Percentiles rank a stretch among this genome's conserved stretches.
These are phyloP conservation scores for Talaromyces sp. DNA, from an alignment of 2,329 filamentous ascomycete species.

Conservation along the genomic window DNA sequence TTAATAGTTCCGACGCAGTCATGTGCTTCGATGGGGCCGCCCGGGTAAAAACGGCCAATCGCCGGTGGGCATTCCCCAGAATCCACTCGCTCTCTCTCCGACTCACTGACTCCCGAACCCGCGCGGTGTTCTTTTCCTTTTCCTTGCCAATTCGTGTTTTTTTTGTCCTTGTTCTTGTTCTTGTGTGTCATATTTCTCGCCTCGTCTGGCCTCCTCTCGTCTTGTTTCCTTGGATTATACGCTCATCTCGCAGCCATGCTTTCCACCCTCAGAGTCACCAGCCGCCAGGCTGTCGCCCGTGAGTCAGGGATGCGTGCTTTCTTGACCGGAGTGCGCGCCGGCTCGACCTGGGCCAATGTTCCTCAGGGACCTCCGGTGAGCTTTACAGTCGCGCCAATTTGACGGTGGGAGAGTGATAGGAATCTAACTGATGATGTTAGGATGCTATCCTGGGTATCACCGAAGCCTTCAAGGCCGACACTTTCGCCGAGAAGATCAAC, in stretches of 20 bases:
- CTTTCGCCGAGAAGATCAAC: conserved; percentile 94
- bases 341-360: conserved; percentile 85
- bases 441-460: conserved; percentile 61
- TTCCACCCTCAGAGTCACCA: conserved; percentile 41
- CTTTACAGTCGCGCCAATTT: conserved; percentile 17
- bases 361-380: conserved; percentile 90
- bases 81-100: background rate
- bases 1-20: no score
- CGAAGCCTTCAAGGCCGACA: conserved; percentile 97
- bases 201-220: background rate
- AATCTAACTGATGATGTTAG: conserved; percentile 16
- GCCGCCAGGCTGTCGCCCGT: conserved; percentile 35
- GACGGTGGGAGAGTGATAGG: background rate
- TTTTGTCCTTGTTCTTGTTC: background rate
- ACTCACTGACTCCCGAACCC: background rate
- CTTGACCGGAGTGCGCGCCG: conserved; percentile 50
- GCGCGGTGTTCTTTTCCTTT: background rate
- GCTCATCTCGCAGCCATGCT: conserved; percentile 31
- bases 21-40: background rate
- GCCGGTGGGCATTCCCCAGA: background rate
- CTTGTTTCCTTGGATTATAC: background rate
- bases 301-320: conserved; percentile 34
- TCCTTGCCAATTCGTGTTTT: background rate
- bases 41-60: background rate
- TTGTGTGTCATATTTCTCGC: background rate